Percentiles rank a stretch among this genome's conserved stretches.
These are phyloP conservation scores for Nakaseomyces kungkrabaensis DNA, from an alignment of 1,139 yeast genomes.

Conservation along the genomic window DNA sequence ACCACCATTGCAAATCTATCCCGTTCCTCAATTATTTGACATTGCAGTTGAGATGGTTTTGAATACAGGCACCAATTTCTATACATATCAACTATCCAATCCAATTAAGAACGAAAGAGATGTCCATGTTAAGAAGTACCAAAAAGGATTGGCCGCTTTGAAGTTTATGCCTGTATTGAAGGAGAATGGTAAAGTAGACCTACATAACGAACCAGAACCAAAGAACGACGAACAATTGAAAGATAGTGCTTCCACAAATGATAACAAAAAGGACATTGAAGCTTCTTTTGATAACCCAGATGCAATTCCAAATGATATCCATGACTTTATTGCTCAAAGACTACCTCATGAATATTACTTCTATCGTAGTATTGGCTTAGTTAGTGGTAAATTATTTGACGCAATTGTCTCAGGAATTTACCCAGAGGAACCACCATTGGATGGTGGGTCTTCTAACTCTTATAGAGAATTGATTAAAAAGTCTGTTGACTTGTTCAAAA, in stretches of 20 bases:
- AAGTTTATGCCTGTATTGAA: slow-evolving; percentile 63
- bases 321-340: slow-evolving; percentile 74
- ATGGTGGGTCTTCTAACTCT: slow-evolving; percentile 48
- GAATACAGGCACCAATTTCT: slow-evolving; percentile 38
- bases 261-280: slow-evolving; percentile 1
- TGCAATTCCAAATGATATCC: slow-evolving; percentile 60
- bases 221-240: slow-evolving; percentile 3
- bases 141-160: slow-evolving; percentile 44
- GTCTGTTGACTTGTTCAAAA: slow-evolving; percentile 41
- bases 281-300: slow-evolving; percentile 1
- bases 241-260: not conserved
- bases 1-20: slow-evolving; percentile 39
- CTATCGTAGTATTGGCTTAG: slow-evolving; percentile 70
- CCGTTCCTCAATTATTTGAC: slow-evolving; percentile 29
- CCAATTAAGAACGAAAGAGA: slow-evolving; percentile 15
- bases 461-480: slow-evolving; percentile 47
- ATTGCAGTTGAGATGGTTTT: slow-evolving; percentile 37
- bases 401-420: slow-evolving; percentile 58
- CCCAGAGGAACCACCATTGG: slow-evolving; percentile 61
- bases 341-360: slow-evolving; percentile 80
- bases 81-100: slow-evolving; percentile 28
- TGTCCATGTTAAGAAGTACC: slow-evolving; percentile 33
- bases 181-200: slow-evolving; percentile 57
- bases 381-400: slow-evolving; percentile 56
- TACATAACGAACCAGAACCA: slow-evolving; percentile 32